These are phyloP conservation scores for Sporothrix pallida DNA, from an alignment of 2,329 filamentous ascomycete genomes.

Conservation along the genomic window DNA sequence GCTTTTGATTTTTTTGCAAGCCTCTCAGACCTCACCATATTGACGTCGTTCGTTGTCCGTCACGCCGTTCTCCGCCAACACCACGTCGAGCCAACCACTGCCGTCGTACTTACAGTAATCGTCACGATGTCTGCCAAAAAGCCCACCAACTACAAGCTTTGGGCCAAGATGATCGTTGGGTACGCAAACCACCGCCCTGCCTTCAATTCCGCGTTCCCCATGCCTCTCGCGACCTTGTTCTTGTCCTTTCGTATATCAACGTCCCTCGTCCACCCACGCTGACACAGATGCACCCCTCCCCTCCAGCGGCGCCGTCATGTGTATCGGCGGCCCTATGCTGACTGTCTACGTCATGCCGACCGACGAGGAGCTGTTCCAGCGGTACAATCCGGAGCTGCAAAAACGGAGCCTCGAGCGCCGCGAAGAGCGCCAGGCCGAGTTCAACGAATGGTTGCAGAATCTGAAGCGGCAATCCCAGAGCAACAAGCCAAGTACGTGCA, in stretches of 20 bases:
- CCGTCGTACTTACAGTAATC: not conserved
- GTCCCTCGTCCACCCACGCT: not conserved
- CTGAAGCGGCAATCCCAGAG: constrained; percentile 90
- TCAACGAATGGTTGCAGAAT: constrained; percentile 82
- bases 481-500: constrained; percentile 80
- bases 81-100: constrained; percentile 12
- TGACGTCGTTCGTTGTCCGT: no score
- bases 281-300: constrained; percentile 31
- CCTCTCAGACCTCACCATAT: not conserved
- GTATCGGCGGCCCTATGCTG: constrained; percentile 83
- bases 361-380: constrained; percentile 89
- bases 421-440: constrained; percentile 78
- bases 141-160: constrained; percentile 61
- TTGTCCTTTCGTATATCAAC: not conserved
- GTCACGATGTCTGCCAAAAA: constrained; percentile 42
- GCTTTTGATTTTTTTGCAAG: constrained; percentile 20
- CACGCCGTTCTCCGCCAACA: not conserved
- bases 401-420: constrained; percentile 82
- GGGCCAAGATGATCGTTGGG: constrained; percentile 73
- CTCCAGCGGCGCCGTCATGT: constrained; percentile 70
- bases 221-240: no score
- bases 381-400: constrained; percentile 94
- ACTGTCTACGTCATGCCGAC: constrained; percentile 80
- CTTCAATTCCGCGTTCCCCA: constrained; percentile 32
- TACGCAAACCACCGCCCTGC: constrained; percentile 50